Evolutionary conservation across 495 filamentous ascomycete species (phyloP), one percentile per base, ranked within the genome.

Genomic region (Venustampulla echinocandica): DNA sequence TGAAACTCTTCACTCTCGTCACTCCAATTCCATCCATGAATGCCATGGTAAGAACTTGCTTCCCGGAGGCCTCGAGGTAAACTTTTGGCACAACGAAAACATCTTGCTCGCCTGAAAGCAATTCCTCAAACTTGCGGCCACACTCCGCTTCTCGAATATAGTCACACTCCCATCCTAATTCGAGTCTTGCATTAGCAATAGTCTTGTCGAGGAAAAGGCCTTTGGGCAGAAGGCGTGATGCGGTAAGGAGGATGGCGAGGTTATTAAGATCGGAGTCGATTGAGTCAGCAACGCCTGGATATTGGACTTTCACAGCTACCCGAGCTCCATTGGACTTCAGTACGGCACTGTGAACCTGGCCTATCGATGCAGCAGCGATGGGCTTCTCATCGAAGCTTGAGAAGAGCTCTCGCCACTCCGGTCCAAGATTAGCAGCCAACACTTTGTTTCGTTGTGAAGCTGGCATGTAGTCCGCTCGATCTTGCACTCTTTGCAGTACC

Each of bases 401-500:
- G 58, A 90, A 98, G 2, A 96, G 66, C 10, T 85, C 77, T 17
- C 89, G 76, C 92, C 92, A 98, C 40, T 90, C 74, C 1, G 79
- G 56, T 4, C 93, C 93, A 2, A 98, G 77, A 57, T 90, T 94
- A 4, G 72, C 66, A 0, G 70, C 56, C 0, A 98, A 69, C 7
- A 97, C 92, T 47, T 80, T 76, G 61, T 98, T 79, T 5, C 90
- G 84, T 60, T 98, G 92, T 47, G 79, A 90, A 19, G 83, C 75
- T 1, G 92, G 92, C 92, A 98, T 98, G 67, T 96, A 98, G 62
- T 98, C 92, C 18, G 92, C 92, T 38, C 85, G 84, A 64, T 98
- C 93, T 61, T 98, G 92, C 0, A 98, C 93, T 1, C 92, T 81
- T 58, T 92, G 86, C 14, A 98, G 72, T 23, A 98, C 86, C 54